phyloP scores from a whole-genome alignment of 2,329 filamentous ascomycete species.

The Stagonosporopsis rhizophila region DNA sequence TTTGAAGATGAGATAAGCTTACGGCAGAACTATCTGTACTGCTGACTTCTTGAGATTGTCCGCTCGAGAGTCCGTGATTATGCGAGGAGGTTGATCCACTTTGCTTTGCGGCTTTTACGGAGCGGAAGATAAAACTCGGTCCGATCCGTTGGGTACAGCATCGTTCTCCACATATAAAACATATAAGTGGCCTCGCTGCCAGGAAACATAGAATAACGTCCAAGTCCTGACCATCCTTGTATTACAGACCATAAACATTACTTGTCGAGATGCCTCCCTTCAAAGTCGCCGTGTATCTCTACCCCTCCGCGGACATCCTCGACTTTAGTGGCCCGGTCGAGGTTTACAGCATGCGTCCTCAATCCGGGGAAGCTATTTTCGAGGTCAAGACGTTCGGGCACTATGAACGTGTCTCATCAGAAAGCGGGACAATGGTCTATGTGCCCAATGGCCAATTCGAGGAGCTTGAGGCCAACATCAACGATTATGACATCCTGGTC shows the following conservation, averaged over 20 bases:
- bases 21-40: not conserved
- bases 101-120: not conserved
- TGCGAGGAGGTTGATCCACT: not conserved
- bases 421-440: conserved; percentile 37
- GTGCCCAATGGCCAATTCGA: conserved; percentile 41
- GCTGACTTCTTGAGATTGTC: not conserved
- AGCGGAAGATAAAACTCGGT: conserved; percentile 1
- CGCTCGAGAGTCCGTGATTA: not conserved
- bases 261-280: conserved; percentile 30
- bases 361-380: conserved; percentile 41
- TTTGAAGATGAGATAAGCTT: not conserved
- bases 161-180: not conserved
- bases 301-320: conserved; percentile 49
- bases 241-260: not conserved
- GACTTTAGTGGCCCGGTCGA: conserved; percentile 53
- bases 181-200: not conserved
- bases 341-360: conserved; percentile 43
- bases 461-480: conserved; percentile 35
- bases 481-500: conserved; percentile 50
- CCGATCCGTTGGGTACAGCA: conserved; percentile 6
- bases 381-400: conserved; percentile 45
- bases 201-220: not conserved
- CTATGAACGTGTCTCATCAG: conserved; percentile 31
- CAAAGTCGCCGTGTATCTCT: conserved; percentile 51
- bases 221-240: not conserved